phyloP scores from a whole-genome alignment of 2,329 filamentous ascomycete genomes.

The Aspergillus chevalieri region DNA sequence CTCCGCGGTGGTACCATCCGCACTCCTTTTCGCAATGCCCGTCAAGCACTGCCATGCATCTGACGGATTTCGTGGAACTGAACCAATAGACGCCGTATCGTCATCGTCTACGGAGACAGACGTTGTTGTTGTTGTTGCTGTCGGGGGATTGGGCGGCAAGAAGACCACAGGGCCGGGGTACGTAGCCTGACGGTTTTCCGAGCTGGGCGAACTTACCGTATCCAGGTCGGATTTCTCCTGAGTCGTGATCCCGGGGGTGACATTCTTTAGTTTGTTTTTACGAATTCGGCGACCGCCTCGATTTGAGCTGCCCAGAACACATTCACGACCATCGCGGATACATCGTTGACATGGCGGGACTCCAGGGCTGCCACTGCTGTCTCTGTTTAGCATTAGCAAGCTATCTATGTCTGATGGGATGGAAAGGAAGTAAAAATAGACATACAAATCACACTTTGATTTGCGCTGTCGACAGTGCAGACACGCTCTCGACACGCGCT shows the following conservation, averaged over 20 bases:
- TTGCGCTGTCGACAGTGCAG: slow-evolving; percentile 46
- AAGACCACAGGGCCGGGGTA: slow-evolving; percentile 31
- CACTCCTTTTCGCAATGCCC: slow-evolving; percentile 38
- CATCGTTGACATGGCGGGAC: slow-evolving; percentile 53
- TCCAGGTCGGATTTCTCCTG: slow-evolving; percentile 22
- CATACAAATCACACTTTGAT: slow-evolving; percentile 48
- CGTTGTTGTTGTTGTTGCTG: slow-evolving; percentile 19
- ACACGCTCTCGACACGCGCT: slow-evolving; percentile 45
- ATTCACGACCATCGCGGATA: slow-evolving; percentile 52
- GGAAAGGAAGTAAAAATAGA: slow-evolving; percentile 11
- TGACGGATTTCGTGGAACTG: slow-evolving; percentile 42
- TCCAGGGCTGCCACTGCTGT: slow-evolving; percentile 44
- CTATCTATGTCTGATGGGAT: slow-evolving; percentile 4
- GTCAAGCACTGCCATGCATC: slow-evolving; percentile 46
- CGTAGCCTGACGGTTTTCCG: slow-evolving; percentile 20
- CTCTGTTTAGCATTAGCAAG: slow-evolving; percentile 26
- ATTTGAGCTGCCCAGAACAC: slow-evolving; percentile 54
- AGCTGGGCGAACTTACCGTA: slow-evolving; percentile 19
- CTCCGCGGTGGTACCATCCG: slow-evolving; percentile 18
- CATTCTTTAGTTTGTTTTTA: slow-evolving; percentile 43
- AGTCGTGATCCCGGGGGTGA: slow-evolving; percentile 21
- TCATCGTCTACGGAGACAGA: slow-evolving; percentile 31
- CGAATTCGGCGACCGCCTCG: slow-evolving; percentile 54
- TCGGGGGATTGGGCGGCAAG: slow-evolving; percentile 25
- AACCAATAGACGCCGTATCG: slow-evolving; percentile 36